Percentiles rank a stretch among this genome's conserved stretches.
Evolutionary conservation across 768 basidiomycete genomes (phyloP).

Genomic region (Leccinum arenicola): DNA sequence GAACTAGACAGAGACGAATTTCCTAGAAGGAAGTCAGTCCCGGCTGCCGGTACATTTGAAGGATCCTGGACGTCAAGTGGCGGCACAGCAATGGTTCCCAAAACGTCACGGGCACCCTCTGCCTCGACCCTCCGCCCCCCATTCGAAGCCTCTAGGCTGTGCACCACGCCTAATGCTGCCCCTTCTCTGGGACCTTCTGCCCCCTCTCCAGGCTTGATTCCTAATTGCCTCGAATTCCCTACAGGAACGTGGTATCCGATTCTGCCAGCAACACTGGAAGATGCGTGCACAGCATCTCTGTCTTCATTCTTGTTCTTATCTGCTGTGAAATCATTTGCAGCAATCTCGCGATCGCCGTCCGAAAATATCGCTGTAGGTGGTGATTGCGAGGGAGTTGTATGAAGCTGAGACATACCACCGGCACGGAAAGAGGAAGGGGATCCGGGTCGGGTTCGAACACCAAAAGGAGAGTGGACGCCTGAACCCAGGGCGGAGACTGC

Average conservation of each 20-base stretch:
- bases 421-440: constrained; percentile 6
- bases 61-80: constrained; percentile 15
- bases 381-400: constrained; percentile 4
- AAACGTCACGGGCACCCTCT: constrained; percentile 22
- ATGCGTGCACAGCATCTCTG: neutral
- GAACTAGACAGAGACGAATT: constrained; percentile 8
- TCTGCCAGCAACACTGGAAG: constrained; percentile 5
- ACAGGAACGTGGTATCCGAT: constrained; percentile 1
- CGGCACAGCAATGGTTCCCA: constrained; percentile 20
- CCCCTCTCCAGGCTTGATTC: constrained; percentile 1
- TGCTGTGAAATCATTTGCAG: neutral
- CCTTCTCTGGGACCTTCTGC: constrained; percentile 9
- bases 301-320: constrained; percentile 8
- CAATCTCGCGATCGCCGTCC: neutral
- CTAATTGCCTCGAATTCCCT: constrained; percentile 1
- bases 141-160: constrained; percentile 21
- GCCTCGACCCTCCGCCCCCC: constrained; percentile 18
- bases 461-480: constrained; percentile 10
- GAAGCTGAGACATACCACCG: constrained; percentile 1
- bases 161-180: constrained; percentile 15
- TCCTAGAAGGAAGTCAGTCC: constrained; percentile 14
- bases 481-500: constrained; percentile 22
- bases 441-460: constrained; percentile 1
- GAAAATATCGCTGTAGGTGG: constrained; percentile 11
- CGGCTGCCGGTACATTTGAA: constrained; percentile 23